Evolutionary conservation across 2,329 filamentous ascomycete species (phyloP), one percentile per base, ranked within the genome.

Genomic region (Talaromyces marneffei): DNA sequence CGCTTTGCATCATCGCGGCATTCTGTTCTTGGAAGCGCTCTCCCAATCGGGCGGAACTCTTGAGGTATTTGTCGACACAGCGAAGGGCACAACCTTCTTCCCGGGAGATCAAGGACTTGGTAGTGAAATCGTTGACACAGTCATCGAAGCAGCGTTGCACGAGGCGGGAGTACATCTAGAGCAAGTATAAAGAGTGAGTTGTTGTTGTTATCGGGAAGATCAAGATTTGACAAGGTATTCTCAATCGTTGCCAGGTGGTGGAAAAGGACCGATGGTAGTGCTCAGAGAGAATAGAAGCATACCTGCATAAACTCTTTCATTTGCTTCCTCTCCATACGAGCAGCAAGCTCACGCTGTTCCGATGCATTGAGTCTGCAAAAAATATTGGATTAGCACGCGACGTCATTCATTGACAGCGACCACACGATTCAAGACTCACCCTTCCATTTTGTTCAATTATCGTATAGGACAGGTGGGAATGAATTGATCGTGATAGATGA

Each of bases 291-390:
- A 10, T 4, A n/a, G 2, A 0, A 18, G 20, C 91, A 70, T 84
- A 97, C 94, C 71, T 86, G 90, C 88, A 97, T 96, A 75, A 99
- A 97, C 76, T 97, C 93, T 82, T 96, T 96, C 84, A 99, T 91
- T 80, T 99, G 94, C 80, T 94, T 95, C 80, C 90, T 90, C 82
- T 97, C 92, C 86, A 99, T 92, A 78, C 94, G 91, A 80, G 86
- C 80, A 79, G 96, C 89, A 74, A 99, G 89, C 83, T 94, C 91
- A 80, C 91, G 90, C 82, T 95, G 90, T 83, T 97, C 93, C 71
- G 86, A 77, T 71, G 83, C 75, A 69, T 85, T 90, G 75, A 96
- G 88, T 69, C 87, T 89, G 70, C 57, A 63, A 48, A 60, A 59
- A 55, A 37, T 37, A 35, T 53, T 6, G 35, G 37, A 44, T 61